Evolutionary conservation across 441 rosid species (phyloP).

Genomic region (Cnidoscolus chayamansa): DNA sequence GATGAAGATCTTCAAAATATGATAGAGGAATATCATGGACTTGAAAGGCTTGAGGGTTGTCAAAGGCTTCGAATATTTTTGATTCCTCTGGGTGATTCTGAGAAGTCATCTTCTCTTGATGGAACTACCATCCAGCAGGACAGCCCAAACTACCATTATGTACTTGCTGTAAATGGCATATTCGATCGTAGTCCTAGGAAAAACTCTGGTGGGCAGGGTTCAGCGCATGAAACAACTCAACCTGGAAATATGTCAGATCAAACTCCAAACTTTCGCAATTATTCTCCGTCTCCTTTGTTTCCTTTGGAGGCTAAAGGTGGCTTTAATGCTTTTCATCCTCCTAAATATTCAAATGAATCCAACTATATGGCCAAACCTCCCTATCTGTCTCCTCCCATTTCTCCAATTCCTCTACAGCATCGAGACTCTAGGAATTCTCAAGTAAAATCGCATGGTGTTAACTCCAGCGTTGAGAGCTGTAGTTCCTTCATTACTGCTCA

Average conservation of each 20-base stretch:
- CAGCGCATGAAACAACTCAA: constrained; percentile 38
- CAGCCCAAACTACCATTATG: constrained; percentile 65
- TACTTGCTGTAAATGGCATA: constrained; percentile 78
- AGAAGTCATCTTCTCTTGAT: constrained; percentile 44
- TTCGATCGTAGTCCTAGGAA: constrained; percentile 37
- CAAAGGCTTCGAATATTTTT: constrained; percentile 70
- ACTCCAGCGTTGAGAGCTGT: constrained; percentile 48
- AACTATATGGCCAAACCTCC: constrained; percentile 32
- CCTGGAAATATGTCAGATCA: constrained; percentile 30
- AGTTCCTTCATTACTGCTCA: constrained; percentile 43
- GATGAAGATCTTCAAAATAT: constrained; percentile 79
- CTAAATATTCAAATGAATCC: constrained; percentile 33
- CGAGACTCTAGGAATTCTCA: constrained; percentile 36
- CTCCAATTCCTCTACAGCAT: constrained; percentile 41
- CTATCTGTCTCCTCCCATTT: constrained; percentile 41
- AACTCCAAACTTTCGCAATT: constrained; percentile 32
- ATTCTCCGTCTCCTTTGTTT: constrained; percentile 28
- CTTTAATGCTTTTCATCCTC: constrained; percentile 30
- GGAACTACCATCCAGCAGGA: constrained; percentile 39
- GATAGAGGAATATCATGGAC: constrained; percentile 67
- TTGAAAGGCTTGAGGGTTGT: constrained; percentile 43
- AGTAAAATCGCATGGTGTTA: constrained; percentile 33
- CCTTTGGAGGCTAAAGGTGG: constrained; percentile 38
- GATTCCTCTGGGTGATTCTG: constrained; percentile 59
- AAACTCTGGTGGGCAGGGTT: constrained; percentile 30